Evolutionary conservation across 768 basidiomycete genomes (phyloP).

Genomic region (Lactifluus pinguis): DNA sequence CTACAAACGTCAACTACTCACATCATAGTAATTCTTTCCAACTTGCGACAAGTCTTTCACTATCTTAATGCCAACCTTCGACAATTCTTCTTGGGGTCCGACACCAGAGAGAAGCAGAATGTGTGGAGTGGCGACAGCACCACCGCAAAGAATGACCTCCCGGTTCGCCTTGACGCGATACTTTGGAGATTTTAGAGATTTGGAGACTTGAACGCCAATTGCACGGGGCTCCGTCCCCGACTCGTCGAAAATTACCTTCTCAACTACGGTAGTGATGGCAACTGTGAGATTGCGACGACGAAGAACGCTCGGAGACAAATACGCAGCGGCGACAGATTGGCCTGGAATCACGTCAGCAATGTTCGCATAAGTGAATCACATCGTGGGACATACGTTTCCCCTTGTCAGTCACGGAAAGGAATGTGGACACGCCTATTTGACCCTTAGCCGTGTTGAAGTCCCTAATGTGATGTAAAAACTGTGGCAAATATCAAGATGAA

Average conservation of each 20-base stretch:
- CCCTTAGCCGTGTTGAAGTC: conserved; percentile 15
- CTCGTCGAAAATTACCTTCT: conserved; percentile 13
- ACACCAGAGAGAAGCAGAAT: conserved; percentile 36
- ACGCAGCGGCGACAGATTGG: conserved; percentile 11
- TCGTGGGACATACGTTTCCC: conserved; percentile 5
- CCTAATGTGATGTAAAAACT: neutral
- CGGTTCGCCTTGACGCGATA: conserved; percentile 12
- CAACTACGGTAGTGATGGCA: conserved; percentile 7
- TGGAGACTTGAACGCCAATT: conserved; percentile 14
- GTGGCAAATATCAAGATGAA: neutral
- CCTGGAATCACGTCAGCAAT: neutral
- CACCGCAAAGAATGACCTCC: conserved; percentile 22
- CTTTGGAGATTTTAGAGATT: neutral
- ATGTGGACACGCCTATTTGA: conserved; percentile 10
- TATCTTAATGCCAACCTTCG: conserved; percentile 24
- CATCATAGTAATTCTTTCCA: conserved; percentile 17
- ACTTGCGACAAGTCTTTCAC: conserved; percentile 14
- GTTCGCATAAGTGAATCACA: neutral
- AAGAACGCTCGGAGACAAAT: conserved; percentile 25
- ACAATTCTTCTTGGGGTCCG: conserved; percentile 29
- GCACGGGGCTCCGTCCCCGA: conserved; percentile 9
- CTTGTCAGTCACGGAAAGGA: conserved; percentile 6
- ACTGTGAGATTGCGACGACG: conserved; percentile 15
- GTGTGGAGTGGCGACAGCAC: conserved; percentile 28
- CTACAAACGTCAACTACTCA: neutral